Percentiles rank a stretch among this genome's conserved stretches.
These are phyloP conservation scores for Silene conica DNA, from an alignment of 148 eudicot species.

Conservation along the genomic window DNA sequence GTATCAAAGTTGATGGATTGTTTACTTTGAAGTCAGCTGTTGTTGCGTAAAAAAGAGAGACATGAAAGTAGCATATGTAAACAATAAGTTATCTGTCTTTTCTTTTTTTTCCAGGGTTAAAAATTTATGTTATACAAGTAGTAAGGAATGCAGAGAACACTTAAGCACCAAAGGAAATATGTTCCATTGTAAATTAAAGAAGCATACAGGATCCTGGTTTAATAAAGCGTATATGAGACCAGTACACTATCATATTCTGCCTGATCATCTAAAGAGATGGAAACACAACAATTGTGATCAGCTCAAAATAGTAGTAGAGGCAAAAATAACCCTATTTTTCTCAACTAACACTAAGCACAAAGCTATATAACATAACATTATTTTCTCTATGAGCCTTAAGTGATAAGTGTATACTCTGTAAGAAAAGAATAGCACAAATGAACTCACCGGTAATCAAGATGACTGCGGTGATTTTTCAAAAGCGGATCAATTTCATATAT, in stretches of 20 bases:
- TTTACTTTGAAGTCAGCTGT: not conserved
- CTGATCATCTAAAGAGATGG: not conserved
- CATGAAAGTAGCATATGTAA: not conserved
- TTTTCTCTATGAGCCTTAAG: not conserved
- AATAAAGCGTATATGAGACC: not conserved
- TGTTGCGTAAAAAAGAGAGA: not conserved
- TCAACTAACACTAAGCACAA: not conserved
- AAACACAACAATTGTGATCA: not conserved
- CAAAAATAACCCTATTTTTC: not conserved
- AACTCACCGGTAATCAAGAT: slow-evolving; percentile 89
- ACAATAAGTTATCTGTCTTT: not conserved
- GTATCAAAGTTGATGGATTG: slow-evolving; percentile 3
- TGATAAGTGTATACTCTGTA: not conserved
- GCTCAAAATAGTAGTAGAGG: not conserved
- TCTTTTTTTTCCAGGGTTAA: not conserved
- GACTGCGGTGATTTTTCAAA: slow-evolving; percentile 47
- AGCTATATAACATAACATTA: not conserved
- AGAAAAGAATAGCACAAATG: not conserved
- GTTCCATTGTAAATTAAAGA: not conserved
- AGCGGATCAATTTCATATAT: slow-evolving; percentile 85
- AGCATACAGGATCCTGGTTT: not conserved
- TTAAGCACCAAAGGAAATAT: not conserved
- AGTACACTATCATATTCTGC: not conserved
- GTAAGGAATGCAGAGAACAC: not conserved
- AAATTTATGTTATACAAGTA: too few relatives aligned